Conservation (phyloP, 768 basidiomycete genomes). For the Gyrodon lividus region DNA sequence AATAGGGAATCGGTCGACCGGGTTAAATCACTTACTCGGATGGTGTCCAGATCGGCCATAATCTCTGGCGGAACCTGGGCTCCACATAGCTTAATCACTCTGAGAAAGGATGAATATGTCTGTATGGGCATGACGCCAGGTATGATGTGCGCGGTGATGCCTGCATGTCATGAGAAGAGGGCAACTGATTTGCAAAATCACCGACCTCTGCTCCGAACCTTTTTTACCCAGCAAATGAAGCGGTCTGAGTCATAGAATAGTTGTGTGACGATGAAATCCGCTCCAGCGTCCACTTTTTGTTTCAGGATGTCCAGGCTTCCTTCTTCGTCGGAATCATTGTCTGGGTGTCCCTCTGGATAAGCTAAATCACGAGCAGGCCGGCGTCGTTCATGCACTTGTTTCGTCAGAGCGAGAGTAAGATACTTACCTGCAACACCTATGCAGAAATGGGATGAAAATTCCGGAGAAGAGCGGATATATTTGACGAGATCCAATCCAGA, state of each 20-base stretch:
- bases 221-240: constrained; percentile 77
- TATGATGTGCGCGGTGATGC: constrained; percentile 86
- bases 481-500: constrained; percentile 88
- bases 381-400: not conserved
- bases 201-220: constrained; percentile 71
- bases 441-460: constrained; percentile 84
- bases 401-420: not conserved
- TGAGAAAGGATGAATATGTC: constrained; percentile 89
- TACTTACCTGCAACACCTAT: constrained; percentile 87
- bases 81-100: constrained; percentile 87
- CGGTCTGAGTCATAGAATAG: constrained; percentile 94
- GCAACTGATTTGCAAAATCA: not conserved
- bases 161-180: constrained; percentile 40
- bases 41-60: constrained; percentile 64
- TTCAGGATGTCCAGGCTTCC: constrained; percentile 69
- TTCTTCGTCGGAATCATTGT: constrained; percentile 56
- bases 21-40: constrained; percentile 55
- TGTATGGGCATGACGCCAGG: constrained; percentile 99
- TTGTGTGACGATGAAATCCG: constrained; percentile 95
- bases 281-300: constrained; percentile 89
- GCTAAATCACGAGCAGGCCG: constrained; percentile 43
- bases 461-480: constrained; percentile 76
- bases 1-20: not conserved
- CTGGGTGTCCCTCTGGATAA: constrained; percentile 89
- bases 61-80: constrained; percentile 69